phyloP scores from a whole-genome alignment of 495 filamentous ascomycete genomes.

The Hyaloscypha bicolor region DNA sequence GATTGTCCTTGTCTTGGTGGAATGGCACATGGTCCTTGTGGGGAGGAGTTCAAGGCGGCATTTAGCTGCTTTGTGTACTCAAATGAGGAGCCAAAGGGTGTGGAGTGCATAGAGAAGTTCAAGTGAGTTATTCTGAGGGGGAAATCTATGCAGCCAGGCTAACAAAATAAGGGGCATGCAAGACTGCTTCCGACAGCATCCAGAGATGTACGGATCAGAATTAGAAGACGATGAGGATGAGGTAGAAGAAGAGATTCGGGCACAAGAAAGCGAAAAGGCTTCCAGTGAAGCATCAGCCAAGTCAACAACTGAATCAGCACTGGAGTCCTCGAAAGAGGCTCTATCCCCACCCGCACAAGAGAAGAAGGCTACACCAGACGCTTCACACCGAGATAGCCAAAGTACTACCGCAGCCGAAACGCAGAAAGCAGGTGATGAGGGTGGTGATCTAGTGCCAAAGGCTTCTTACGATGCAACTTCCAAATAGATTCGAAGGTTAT shows the following conservation, averaged over 20 bases:
- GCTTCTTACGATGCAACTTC: slow-evolving; percentile 46
- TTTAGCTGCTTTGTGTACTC: slow-evolving; percentile 98
- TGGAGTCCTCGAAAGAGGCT: neutral
- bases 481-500: slow-evolving; percentile 20
- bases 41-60: slow-evolving; percentile 88
- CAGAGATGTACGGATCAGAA: slow-evolving; percentile 90
- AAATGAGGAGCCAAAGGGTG: slow-evolving; percentile 94
- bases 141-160: slow-evolving; percentile 23
- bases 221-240: slow-evolving; percentile 79
- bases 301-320: neutral
- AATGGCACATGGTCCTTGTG: slow-evolving; percentile 96
- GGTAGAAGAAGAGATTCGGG: slow-evolving; percentile 39
- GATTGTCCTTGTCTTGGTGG: slow-evolving; percentile 97
- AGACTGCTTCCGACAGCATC: slow-evolving; percentile 90
- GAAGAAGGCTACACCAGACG: slow-evolving; percentile 20
- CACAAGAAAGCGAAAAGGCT: slow-evolving; percentile 16
- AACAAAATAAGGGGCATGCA: slow-evolving; percentile 76
- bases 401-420: slow-evolving; percentile 16
- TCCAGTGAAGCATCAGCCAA: slow-evolving; percentile 6
- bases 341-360: slow-evolving; percentile 11
- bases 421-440: slow-evolving; percentile 36
- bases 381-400: slow-evolving; percentile 22
- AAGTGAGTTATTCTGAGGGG: slow-evolving; percentile 62
- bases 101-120: slow-evolving; percentile 98
- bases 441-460: slow-evolving; percentile 52